These are phyloP conservation scores for Bacterosira constricta DNA, from an alignment of 108 stramenopile species.

Conservation along the genomic window DNA sequence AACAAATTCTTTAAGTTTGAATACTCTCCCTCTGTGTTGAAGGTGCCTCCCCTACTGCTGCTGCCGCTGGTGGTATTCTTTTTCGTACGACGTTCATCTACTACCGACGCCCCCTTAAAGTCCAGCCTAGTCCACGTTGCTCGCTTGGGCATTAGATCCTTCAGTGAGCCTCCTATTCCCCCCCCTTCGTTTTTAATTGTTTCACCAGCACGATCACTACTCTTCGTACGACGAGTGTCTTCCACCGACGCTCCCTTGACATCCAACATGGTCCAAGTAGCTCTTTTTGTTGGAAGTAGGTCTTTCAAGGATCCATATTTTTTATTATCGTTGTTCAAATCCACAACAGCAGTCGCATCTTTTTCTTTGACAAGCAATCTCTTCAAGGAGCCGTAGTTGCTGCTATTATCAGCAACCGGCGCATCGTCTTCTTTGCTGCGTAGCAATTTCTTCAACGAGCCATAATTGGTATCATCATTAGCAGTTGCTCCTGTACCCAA, in stretches of 20 bases:
- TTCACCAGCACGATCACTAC: not conserved
- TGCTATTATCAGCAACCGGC: too few relatives aligned
- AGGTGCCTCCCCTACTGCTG: not conserved
- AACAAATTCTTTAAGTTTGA: slow-evolving; percentile 18
- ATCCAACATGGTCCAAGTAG: slow-evolving; percentile 35
- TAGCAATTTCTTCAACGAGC: slow-evolving; percentile 27
- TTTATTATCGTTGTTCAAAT: too few relatives aligned
- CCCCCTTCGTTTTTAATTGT: not conserved
- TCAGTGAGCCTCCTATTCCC: slow-evolving; percentile 3
- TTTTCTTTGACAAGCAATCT: too few relatives aligned
- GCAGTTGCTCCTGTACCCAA: not conserved
- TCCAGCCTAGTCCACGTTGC: slow-evolving; percentile 36
- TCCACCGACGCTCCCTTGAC: slow-evolving; percentile 33
- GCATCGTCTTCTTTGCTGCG: slow-evolving; percentile 8
- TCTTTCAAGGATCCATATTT: slow-evolving; percentile 22
- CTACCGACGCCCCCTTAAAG: slow-evolving; percentile 28
- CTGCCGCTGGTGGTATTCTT: not conserved
- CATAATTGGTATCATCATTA: not conserved
- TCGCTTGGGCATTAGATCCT: slow-evolving; percentile 18
- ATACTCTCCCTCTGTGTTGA: slow-evolving; percentile 27
- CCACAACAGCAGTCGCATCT: too few relatives aligned
- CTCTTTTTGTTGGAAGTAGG: slow-evolving; percentile 16
- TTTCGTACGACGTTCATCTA: slow-evolving; percentile 29
- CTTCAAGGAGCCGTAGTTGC: too few relatives aligned
- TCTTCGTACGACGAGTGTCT: slow-evolving; percentile 38